Conservation (phyloP, 495 filamentous ascomycete genomes). For the Penicillium diatomitis region DNA sequence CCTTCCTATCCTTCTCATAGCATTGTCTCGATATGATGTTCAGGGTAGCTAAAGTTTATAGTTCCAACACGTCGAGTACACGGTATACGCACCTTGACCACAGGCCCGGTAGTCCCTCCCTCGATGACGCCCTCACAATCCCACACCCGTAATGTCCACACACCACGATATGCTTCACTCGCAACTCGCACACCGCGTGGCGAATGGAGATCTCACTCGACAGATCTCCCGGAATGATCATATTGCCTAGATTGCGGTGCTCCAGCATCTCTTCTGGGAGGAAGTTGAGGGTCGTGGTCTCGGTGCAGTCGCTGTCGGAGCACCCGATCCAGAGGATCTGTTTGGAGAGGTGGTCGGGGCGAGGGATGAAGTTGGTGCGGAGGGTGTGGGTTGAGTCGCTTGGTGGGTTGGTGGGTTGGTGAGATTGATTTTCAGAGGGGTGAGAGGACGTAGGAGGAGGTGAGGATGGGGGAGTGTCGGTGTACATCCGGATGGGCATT, state of each 20-base stretch:
- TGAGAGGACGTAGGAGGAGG: background rate
- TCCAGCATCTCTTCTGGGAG: constrained; percentile 30
- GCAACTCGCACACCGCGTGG: constrained; percentile 24
- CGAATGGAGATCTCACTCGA: constrained; percentile 24
- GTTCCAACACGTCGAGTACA: no score
- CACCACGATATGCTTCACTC: constrained; percentile 34
- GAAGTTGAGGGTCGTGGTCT: constrained; percentile 25
- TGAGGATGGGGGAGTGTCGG: background rate
- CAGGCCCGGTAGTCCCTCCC: constrained; percentile 12
- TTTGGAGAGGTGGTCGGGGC: constrained; percentile 11
- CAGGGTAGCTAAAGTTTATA: no score
- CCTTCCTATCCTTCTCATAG: no score
- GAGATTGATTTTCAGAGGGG: no score
- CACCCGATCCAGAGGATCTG: constrained; percentile 40
- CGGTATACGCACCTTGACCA: constrained; percentile 11
- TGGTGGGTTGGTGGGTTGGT: no score
- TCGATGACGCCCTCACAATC: constrained; percentile 20
- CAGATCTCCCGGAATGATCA: constrained; percentile 28
- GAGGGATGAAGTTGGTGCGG: constrained; percentile 20
- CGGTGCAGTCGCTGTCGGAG: constrained; percentile 27
- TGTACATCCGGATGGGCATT: background rate
- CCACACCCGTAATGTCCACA: constrained; percentile 38
- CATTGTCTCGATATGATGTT: no score
- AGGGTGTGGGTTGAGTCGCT: background rate
- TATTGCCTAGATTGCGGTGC: constrained; percentile 32